Base-by-base conservation (phyloP, 2,329 filamentous ascomycete genomes). In the Coleophoma crateriformis region DNA sequence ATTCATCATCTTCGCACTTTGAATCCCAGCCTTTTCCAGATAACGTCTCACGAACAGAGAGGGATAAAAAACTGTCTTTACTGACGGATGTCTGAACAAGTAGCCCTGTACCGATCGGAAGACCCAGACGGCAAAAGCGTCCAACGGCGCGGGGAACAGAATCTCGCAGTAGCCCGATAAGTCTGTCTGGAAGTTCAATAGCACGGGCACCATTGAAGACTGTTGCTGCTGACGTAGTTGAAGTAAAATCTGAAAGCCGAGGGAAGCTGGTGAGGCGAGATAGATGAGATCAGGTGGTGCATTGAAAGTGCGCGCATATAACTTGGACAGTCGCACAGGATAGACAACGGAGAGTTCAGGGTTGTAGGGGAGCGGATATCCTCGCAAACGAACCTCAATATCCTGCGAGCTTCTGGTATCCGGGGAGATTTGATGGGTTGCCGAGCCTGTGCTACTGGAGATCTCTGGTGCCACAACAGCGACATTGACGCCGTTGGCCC, bases 101-200 rank as follows among this genome's bases (percentile, higher is more conserved):
- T 81, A 85, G 43, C 82, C 82, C 64, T 88, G 82, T 1, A 86
- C 82, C 2, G 74, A 68, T 14, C 77, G 74, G 49, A 87, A 79
- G 11, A 84, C 70, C 64, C 76, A 82, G 43, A 83, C 81, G 4
- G 81, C 83, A 50, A 84, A 73, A 11, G 68, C 67, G 57, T 81
- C 80, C 15, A 88, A 70, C 0, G 81, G 82, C 1, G 72, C 68
- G 0, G 84, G 82, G 52, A 88, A 85, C n/a, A 88, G 69, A 46
- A 88, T 85, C 45, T 78, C 75, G 59, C 81, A 84, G 63, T 88
- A 88, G 2, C 82, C 82, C 0, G 82, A 79, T 10, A 88, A 69
- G 61, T 88, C 84, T 1, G 84, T 88, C 64, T 88, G 84, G 56
- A 87, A 88, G 64, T 87, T 88, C 62, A 84, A 77, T 40, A 87